phyloP scores from a whole-genome alignment of 768 basidiomycete genomes.

The Agrocybe pediades region DNA sequence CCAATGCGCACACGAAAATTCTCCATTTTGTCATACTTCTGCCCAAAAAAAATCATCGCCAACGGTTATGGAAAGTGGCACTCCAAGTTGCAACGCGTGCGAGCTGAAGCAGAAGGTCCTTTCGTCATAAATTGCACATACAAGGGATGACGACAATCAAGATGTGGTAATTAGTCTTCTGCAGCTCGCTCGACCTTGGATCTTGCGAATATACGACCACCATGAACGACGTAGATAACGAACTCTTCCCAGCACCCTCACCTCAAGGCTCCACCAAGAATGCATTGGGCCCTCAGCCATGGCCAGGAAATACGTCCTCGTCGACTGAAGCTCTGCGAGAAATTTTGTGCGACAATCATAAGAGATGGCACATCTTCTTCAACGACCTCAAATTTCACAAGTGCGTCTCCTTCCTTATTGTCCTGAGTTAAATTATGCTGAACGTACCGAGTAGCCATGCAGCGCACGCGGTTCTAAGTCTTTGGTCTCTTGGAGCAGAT shows the following conservation, averaged over 20 bases:
- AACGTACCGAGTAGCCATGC: conserved; percentile 21
- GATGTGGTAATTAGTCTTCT: too few species aligned
- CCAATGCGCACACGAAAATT: too few species aligned
- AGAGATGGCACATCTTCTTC: conserved; percentile 19
- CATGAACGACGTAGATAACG: conserved; percentile 7
- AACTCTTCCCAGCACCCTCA: conserved; percentile 15
- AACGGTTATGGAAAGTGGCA: too few species aligned
- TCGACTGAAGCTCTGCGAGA: conserved; percentile 11
- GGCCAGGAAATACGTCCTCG: conserved; percentile 11
- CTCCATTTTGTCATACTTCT: too few species aligned
- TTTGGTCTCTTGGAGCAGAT: conserved; percentile 31
- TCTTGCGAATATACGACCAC: too few species aligned
- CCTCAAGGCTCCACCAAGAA: conserved; percentile 2
- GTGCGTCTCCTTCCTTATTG: conserved; percentile 3
- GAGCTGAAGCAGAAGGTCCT: too few species aligned
- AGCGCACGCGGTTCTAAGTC: conserved; percentile 25
- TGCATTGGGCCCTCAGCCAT: conserved; percentile 7
- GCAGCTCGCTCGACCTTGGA: too few species aligned
- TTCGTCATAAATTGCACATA: too few species aligned
- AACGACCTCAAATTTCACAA: conserved; percentile 18
- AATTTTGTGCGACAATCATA: conserved; percentile 18
- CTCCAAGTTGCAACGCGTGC: too few species aligned
- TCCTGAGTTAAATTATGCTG: not conserved
- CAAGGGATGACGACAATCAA: too few species aligned
- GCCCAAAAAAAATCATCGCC: too few species aligned